Base-by-base conservation (phyloP, 208 protist genomes). In the Trypanosoma vivax region DNA sequence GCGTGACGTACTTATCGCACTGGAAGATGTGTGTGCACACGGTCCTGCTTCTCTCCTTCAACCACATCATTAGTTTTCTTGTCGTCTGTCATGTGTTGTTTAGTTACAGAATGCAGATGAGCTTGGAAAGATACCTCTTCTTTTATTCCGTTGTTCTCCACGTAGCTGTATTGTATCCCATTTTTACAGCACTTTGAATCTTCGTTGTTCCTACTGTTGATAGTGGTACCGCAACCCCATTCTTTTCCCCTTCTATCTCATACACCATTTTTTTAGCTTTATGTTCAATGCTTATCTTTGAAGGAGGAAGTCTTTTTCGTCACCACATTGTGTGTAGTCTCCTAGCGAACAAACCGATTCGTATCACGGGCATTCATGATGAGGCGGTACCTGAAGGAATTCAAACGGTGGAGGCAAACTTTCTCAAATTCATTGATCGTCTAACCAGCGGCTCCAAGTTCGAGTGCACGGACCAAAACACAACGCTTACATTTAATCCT, bases 361-460 rank as follows among this genome's bases (percentile, higher is more conserved):
- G 72, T 42, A 63, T 95, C 51, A 76, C 75, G 10, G 60, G 71
- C 45, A 76, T 93, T 42, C 79, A 90, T 55, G 58, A 62, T 10
- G 76, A 83, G 21, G 77, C 78, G 24, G 82, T 89, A 23, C 80
- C 83, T 1, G 65, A 74, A 47, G 88, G 88, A 47, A 75, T 95
- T 50, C 68, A 87, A 56, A 27, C 60, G 2, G 67, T 70, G 40
- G 88, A 96, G 62, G 87, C 79, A 10, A 96, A 95, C 64, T 96
- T 96, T 45, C 68, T 96, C 28, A 92, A 93, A 68, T 94, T 96
- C 42, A 79, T 96, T 34, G 88, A 92, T 51, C 80, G 84, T 43
- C 62, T 96, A 46, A 95, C 91, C 13, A 92, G 80, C 46, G 91
- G 91, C 1, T 90, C 86, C 2, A 60, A 52, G 4, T 75, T 96